phyloP scores from a whole-genome alignment of 2,329 filamentous ascomycete species.

The Blastomyces gilchristii region DNA sequence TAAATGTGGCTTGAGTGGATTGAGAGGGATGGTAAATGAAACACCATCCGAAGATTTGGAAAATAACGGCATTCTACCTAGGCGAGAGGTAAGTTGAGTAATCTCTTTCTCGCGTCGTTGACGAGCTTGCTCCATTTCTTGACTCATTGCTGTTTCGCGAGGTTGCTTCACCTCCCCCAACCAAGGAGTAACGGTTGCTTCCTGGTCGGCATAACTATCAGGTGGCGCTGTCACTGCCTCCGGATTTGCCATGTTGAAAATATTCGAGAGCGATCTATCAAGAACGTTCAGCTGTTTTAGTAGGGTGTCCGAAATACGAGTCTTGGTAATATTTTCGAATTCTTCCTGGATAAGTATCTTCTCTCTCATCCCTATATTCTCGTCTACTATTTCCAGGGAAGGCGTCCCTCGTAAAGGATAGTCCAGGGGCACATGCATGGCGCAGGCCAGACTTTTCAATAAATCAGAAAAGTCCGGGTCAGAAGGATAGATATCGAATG shows the following conservation, averaged over 20 bases:
- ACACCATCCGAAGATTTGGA: constrained; percentile 59
- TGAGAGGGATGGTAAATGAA: constrained; percentile 59
- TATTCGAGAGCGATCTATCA: constrained; percentile 51
- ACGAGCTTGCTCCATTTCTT: constrained; percentile 47
- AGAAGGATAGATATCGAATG: constrained; percentile 59
- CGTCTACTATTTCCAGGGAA: constrained; percentile 54
- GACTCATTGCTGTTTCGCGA: constrained; percentile 31
- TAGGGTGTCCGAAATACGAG: constrained; percentile 45
- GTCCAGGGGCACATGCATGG: constrained; percentile 51
- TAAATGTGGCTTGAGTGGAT: constrained; percentile 50
- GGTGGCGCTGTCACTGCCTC: neutral
- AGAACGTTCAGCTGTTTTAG: constrained; percentile 58
- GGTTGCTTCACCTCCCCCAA: neutral
- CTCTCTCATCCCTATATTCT: constrained; percentile 60
- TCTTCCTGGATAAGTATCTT: constrained; percentile 67
- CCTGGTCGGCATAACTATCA: neutral
- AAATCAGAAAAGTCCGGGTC: constrained; percentile 81
- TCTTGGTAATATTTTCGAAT: constrained; percentile 55
- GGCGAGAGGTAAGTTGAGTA: constrained; percentile 39
- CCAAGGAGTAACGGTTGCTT: neutral
- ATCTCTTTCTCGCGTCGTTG: constrained; percentile 12
- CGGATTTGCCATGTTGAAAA: neutral
- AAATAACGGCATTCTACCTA: constrained; percentile 58
- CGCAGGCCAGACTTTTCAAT: constrained; percentile 56
- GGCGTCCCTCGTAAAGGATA: constrained; percentile 52